These are phyloP conservation scores for Sicyos edulis DNA, from an alignment of 306 rosid species.

Conservation along the genomic window DNA sequence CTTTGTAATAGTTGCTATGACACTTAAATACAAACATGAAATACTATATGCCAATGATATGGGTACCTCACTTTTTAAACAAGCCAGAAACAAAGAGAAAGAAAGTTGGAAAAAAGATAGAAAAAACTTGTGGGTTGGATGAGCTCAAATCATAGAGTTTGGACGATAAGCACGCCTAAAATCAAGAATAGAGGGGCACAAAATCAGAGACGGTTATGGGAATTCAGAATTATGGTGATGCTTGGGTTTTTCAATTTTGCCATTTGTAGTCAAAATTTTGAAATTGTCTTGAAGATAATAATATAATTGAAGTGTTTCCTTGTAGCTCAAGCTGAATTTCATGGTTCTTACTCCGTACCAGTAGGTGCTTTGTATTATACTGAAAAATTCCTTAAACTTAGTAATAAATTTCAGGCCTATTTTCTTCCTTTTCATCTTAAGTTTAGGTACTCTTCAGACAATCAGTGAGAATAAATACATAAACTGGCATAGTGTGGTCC, in stretches of 20 bases:
- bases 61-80: neutral
- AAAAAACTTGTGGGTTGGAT: neutral
- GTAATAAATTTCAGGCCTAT: neutral
- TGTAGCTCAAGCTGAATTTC: constrained; percentile 9
- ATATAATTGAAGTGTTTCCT: neutral
- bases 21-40: neutral
- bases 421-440: constrained; percentile 5
- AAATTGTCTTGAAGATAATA: neutral
- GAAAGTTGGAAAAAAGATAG: neutral
- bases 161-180: neutral
- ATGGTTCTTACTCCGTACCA: neutral
- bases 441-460: constrained; percentile 11
- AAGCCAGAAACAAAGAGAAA: neutral
- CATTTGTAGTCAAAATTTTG: neutral
- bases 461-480: neutral
- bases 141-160: neutral
- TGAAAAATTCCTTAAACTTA: neutral
- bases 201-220: constrained; percentile 7
- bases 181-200: neutral
- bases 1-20: neutral
- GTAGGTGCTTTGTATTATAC: neutral
- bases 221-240: neutral
- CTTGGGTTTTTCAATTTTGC: neutral
- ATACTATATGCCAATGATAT: neutral
- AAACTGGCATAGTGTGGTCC: neutral